Base-by-base conservation (phyloP, 208 protist species). In the Strigomonas galati region DNA sequence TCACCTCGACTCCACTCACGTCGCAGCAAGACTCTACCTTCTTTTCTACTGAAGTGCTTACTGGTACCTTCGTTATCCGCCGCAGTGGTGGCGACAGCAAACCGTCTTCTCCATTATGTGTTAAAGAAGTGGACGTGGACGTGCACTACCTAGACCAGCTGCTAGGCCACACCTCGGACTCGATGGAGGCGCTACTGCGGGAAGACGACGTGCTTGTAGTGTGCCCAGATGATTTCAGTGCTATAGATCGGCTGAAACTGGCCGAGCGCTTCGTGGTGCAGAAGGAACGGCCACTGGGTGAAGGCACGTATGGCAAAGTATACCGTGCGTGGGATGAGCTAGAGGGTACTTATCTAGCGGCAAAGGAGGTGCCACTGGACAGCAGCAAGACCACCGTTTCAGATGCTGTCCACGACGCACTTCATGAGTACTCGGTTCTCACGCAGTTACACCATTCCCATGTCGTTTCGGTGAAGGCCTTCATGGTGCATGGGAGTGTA, bases 361-460 rank as follows among this genome's bases (percentile, higher is more conserved):
- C 78, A 56, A 92, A 92, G 81, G 82, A 87, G 62, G 32, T 89
- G 68, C 62, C 66, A 37, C 70, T 89, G 31, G 79, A 71, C 54
- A 61, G 52, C 26, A 66, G 46, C 52, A 71, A 57, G 53, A 59
- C 27, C 60, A 60, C 56, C n/a, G n/a, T n/a, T n/a, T 61, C 40
- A 21, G 51, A 69, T 0, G 75, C 68, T 17, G 69, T 79, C 80
- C n/a, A n/a, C n/a, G n/a, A n/a, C n/a, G n/a, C n/a, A n/a, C n/a
- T n/a, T n/a, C n/a, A n/a, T n/a, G n/a, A 92, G 74, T 89, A 87
- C 76, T 81, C 73, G 30, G 76, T 87, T 14, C 76, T 89, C 48
- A 84, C 83, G n/a, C 57, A 75, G 58, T 67, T 92, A 44, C 63
- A 67, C 26, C 86, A 89, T 73, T 71, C 76, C 26, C 84, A 89